Percentiles rank a stretch among this genome's conserved stretches.
Evolutionary conservation across 768 basidiomycete species (phyloP).

Genomic region (Panaeolus cyanescens): DNA sequence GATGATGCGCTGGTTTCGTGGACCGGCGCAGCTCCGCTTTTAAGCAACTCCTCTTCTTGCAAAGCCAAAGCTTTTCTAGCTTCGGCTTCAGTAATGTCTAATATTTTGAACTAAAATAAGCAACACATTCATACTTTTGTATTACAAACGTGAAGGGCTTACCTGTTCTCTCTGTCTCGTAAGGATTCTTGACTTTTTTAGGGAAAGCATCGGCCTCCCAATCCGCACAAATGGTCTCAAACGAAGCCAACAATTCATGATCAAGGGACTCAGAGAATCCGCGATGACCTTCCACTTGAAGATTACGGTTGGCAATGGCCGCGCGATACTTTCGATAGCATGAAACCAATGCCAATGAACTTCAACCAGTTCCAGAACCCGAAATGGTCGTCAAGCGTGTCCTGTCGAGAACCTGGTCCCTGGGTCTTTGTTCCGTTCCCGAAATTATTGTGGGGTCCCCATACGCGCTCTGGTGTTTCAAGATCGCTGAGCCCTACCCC

Average conservation of each 20-base stretch:
- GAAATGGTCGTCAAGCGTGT: conserved; percentile 17
- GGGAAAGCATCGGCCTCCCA: conserved; percentile 13
- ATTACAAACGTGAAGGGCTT: too few relatives aligned
- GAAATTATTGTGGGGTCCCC: conserved; percentile 24
- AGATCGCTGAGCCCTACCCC: conserved; percentile 27
- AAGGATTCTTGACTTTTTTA: conserved; percentile 5
- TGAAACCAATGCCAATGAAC: conserved; percentile 3
- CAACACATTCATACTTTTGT: too few relatives aligned
- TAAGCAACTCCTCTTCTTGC: conserved; percentile 1
- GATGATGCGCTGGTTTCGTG: conserved; percentile 10
- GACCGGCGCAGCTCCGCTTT: not conserved
- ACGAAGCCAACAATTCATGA: conserved; percentile 5
- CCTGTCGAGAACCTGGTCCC: conserved; percentile 14
- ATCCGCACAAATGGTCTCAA: conserved; percentile 4
- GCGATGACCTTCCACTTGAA: conserved; percentile 10
- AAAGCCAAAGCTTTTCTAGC: conserved; percentile 7
- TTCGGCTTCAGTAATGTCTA: conserved; percentile 7
- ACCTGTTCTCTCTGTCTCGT: too few relatives aligned
- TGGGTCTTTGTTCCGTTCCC: conserved; percentile 25
- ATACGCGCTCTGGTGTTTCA: conserved; percentile 30
- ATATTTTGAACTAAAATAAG: too few relatives aligned
- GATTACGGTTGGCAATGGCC: conserved; percentile 9
- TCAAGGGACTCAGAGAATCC: conserved; percentile 4
- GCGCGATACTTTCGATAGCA: conserved; percentile 2
- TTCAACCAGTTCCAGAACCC: conserved; percentile 13